These are phyloP conservation scores for Penicillium sp. DNA, from an alignment of 2,329 filamentous ascomycete genomes.

Conservation along the genomic window DNA sequence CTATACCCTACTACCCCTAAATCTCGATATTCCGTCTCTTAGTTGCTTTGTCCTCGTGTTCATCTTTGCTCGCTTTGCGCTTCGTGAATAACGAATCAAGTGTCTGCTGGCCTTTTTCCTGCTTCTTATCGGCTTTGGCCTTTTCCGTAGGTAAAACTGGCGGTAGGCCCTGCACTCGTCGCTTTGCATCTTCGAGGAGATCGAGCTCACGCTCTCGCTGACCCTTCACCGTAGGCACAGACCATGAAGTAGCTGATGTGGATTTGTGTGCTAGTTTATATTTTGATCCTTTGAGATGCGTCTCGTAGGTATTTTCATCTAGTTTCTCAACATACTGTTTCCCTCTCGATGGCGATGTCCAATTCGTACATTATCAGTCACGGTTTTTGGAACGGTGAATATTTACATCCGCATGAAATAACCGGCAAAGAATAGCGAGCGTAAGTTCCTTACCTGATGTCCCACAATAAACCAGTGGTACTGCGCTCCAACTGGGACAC, in stretches of 20 bases:
- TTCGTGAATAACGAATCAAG: constrained; percentile 28
- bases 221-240: constrained; percentile 30
- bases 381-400: neutral
- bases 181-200: constrained; percentile 31
- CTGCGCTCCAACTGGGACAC: constrained; percentile 32
- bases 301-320: constrained; percentile 36
- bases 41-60: neutral
- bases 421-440: too few relatives aligned
- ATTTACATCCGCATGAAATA: neutral
- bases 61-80: constrained; percentile 2
- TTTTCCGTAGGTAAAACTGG: constrained; percentile 31
- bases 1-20: neutral
- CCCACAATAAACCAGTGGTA: constrained; percentile 34
- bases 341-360: neutral
- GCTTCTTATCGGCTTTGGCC: constrained; percentile 25
- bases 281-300: constrained; percentile 30
- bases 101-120: constrained; percentile 30
- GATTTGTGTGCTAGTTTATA: constrained; percentile 35
- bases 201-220: constrained; percentile 32
- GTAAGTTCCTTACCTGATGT: constrained; percentile 26
- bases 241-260: constrained; percentile 28
- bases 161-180: constrained; percentile 28
- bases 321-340: constrained; percentile 31
- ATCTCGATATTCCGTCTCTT: neutral
- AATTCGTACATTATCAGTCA: neutral